Base-by-base conservation (phyloP, 371 early-diverging fungal genomes). In the Mucor mucedo region DNA sequence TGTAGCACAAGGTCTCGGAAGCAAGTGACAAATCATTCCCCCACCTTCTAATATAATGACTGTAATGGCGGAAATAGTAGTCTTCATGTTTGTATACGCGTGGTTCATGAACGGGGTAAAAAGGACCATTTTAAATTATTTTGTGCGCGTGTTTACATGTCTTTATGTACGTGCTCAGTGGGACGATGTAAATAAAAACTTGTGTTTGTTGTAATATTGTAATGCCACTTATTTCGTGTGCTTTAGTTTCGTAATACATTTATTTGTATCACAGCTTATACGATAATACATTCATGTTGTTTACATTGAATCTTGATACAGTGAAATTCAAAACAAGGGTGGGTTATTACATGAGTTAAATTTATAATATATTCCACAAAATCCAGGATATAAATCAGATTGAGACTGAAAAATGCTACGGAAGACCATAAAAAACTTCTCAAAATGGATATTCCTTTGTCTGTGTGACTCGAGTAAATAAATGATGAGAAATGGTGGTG, bases 321-420 rank as follows among this genome's bases (percentile, higher is more conserved):
- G 5, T 21, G 8, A 6, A 21, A 21, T 47, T 21, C 21, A 8
- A 21, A 8, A 21, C 8, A 16, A 21, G 21, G 21, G 21, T 47
- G 16, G 21, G 21, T 8, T 47, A 21, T 47, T 47, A 21, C 16
- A 45, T 45, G 16, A n/a, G 8, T 21, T 47, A 27, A 14, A 14
- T 5, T 2, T 47, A 47, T 21, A 47, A 21, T 21, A 2, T 14
- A 44, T 44, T 16, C 8, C 21, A 21, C 2, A 32, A 50, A 2
- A 30, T 21, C 21, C 21, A 21, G 21, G 21, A 21, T 30, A 28
- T 8, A 50, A 50, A 2, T 1, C 21, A 47, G 47, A 48, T 38
- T 21, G 21, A 47, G 21, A 47, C 57, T 57, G 30, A 57, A 57
- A 57, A 13, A 44, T 44, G 45, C 33, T 45, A 58, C 58, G 58